These are phyloP conservation scores for Ochromonas danica DNA, from an alignment of 108 stramenopile species.

Conservation along the genomic window DNA sequence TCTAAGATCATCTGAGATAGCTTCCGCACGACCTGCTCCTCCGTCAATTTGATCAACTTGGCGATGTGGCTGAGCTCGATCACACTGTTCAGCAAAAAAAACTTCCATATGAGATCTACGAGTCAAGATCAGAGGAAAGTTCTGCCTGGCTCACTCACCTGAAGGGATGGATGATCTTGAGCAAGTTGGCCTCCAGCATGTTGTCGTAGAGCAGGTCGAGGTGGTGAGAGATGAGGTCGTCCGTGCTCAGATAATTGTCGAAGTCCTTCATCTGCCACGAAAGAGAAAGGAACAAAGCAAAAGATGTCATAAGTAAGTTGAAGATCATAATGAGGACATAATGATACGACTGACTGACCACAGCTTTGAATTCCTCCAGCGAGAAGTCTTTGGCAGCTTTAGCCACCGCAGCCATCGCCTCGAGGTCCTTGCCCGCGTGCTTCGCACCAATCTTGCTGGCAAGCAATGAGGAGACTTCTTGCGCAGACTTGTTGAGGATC, in stretches of 20 bases:
- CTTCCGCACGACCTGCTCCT: conserved; percentile 80
- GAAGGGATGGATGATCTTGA: conserved; percentile 73
- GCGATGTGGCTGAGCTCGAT: conserved; percentile 95
- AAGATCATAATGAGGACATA: too few species aligned
- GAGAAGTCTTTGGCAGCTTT: conserved; percentile 80
- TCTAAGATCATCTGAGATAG: conserved; percentile 99
- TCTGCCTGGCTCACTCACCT: too few species aligned
- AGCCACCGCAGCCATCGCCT: conserved; percentile 91
- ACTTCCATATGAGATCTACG: too few species aligned
- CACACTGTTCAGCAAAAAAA: too few species aligned
- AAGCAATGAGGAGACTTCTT: conserved; percentile 47
- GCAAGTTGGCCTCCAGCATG: conserved; percentile 86
- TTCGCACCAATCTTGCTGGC: conserved; percentile 84
- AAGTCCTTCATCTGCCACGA: conserved; percentile 52
- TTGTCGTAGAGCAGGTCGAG: conserved; percentile 89
- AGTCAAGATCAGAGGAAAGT: too few species aligned
- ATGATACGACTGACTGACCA: too few species aligned
- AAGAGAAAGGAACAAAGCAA: too few species aligned
- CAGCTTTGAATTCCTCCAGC: conserved; percentile 80
- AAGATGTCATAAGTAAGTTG: too few species aligned
- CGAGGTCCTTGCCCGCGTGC: conserved; percentile 85
- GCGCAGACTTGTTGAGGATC: conserved; percentile 73
- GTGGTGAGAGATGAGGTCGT: conserved; percentile 90
- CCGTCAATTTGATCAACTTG: conserved; percentile 81
- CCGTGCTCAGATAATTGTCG: conserved; percentile 67